Base-by-base conservation (phyloP, 2,329 filamentous ascomycete species). In the Chalaropsis ovoidea region DNA sequence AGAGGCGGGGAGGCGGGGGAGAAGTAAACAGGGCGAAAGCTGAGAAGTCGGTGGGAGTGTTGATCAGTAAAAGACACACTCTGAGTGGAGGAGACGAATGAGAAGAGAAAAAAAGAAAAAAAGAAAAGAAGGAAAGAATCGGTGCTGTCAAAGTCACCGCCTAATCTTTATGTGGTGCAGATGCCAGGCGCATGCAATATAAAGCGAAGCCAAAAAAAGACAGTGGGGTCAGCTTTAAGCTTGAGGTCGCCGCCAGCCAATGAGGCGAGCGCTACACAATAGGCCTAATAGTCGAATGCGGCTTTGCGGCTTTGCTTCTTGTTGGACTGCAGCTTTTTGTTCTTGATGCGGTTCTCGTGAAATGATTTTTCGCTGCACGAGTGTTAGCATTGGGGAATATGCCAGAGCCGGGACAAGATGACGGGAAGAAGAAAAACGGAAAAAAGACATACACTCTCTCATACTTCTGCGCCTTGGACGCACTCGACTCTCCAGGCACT, bases 391-490 rank as follows among this genome's bases (percentile, higher is more conserved):
- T 47, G 35, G 8, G 35, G 35, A 6, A 39, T 7, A 39, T 7
- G 8, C 35, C 35, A 10, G 8, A 39, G 8, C 35, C 35, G 8
- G 8, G 35, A 39, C 35, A 11, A 24, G 3, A 5, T 52, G 11
- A 13, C 22, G 3, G 15, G 6, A 58, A 31, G 24, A 22, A 13
- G n/a, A 10, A 39, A 27, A 15, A 27, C 24, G 17, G 17, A 19
- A 54, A 45, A 39, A 11, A n/a, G 39, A 72, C 77, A 71, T 69
- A 83, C 81, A 80, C 70, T 35, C 75, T 74, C 64, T 78, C 74
- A 65, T 81, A 74, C 68, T 82, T 83, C 71, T 78, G 75, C 52
- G 73, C 75, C 72, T 79, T 82, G 27, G 77, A 76, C 1, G 70
- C 69, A 65, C 75, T 78, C 1, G 80, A 79, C 68, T 77, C 76